A percentile compares a stretch with the other conserved stretches of the same genome.
Conservation (phyloP, 352 stramenopile genomes). For the Aphanomyces cochlioides region DNA sequence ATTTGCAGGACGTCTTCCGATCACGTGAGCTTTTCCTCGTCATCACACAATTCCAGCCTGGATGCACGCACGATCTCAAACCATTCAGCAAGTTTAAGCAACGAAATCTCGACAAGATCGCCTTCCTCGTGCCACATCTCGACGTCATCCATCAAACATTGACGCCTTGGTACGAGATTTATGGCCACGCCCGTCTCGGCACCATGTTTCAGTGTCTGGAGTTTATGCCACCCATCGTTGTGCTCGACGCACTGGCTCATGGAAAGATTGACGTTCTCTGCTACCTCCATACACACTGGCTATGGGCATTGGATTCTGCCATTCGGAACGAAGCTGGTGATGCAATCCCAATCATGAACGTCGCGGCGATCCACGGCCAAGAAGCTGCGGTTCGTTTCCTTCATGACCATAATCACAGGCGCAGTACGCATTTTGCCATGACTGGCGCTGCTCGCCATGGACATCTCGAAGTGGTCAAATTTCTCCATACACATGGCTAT, state of each 20-base stretch:
- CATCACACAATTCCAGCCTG: constrained; percentile 19
- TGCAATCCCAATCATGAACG: constrained; percentile 14
- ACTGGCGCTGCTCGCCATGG: constrained; percentile 8
- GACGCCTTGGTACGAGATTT: not conserved
- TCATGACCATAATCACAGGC: not conserved
- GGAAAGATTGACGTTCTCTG: constrained; percentile 8
- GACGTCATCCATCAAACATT: not conserved
- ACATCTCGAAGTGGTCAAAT: constrained; percentile 8
- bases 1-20: constrained; percentile 13
- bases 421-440: constrained; percentile 8
- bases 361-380: constrained; percentile 15
- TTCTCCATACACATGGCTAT: constrained; percentile 12
- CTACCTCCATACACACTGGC: constrained; percentile 10
- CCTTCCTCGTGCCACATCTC: not conserved
- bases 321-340: constrained; percentile 14
- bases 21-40: constrained; percentile 7
- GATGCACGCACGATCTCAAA: not conserved
- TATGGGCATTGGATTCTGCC: not conserved
- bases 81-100: constrained; percentile 5
- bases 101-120: constrained; percentile 7
- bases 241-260: not conserved
- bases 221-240: constrained; percentile 9
- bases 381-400: constrained; percentile 1
- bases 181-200: not conserved
- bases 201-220: constrained; percentile 3